phyloP scores from a whole-genome alignment of 495 filamentous ascomycete genomes.

The Neurospora discreta region DNA sequence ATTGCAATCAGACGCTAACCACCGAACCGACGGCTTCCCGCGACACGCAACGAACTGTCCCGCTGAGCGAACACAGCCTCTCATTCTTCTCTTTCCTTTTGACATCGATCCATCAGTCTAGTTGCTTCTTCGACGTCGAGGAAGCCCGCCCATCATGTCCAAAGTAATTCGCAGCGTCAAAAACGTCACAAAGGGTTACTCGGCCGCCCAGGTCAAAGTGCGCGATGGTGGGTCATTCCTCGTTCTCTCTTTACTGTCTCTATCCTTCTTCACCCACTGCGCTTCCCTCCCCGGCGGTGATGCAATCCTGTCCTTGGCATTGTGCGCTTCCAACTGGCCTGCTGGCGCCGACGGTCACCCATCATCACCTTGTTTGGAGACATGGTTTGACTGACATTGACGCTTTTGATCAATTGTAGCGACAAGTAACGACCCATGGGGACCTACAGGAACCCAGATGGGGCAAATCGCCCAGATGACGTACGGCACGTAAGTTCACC shows the following conservation, averaged over 20 bases:
- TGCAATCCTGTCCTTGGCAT: not conserved
- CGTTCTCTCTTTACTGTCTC: not conserved
- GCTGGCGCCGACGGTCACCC: slow-evolving; percentile 10
- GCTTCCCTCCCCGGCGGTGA: not conserved
- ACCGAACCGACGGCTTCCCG: not conserved
- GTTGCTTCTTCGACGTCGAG: not conserved
- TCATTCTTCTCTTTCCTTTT: not conserved
- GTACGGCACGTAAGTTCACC: slow-evolving; percentile 71
- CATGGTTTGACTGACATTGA: not conserved
- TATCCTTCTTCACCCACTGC: not conserved
- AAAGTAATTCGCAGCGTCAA: slow-evolving; percentile 97
- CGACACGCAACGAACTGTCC: not conserved
- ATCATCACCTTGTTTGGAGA: not conserved
- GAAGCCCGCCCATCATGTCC: slow-evolving; percentile 55
- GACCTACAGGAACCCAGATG: slow-evolving; percentile 97
- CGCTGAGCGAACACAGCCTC: not conserved
- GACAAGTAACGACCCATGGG: slow-evolving; percentile 99
- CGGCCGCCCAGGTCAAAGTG: slow-evolving; percentile 93
- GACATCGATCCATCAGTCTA: not conserved
- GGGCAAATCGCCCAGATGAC: slow-evolving; percentile 96
- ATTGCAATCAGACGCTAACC: not conserved
- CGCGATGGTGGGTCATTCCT: slow-evolving; percentile 73
- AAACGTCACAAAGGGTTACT: slow-evolving; percentile 99
- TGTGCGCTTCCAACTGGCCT: not conserved
- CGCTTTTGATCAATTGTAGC: slow-evolving; percentile 41